These are phyloP conservation scores for Pseudogymnoascus sp. DNA, from an alignment of 2,329 filamentous ascomycete species.

Conservation along the genomic window DNA sequence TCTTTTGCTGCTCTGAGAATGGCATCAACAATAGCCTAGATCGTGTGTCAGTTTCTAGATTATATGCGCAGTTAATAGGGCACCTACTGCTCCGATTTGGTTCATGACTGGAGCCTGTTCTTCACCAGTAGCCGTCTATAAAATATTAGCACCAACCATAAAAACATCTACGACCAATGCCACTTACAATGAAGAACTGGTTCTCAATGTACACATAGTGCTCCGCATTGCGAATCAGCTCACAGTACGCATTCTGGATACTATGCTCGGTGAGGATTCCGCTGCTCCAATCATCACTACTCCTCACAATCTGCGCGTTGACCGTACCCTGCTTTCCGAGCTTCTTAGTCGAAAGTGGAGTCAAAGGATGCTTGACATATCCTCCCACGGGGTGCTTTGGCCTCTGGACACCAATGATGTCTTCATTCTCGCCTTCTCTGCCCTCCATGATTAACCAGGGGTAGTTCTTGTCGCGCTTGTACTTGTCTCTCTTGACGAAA, in stretches of 20 bases:
- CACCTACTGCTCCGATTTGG: conserved; percentile 57
- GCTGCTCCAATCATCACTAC: conserved; percentile 88
- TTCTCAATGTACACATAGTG: conserved; percentile 98
- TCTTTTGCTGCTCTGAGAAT: conserved; percentile 75
- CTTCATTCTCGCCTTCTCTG: conserved; percentile 69
- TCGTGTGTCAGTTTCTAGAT: neutral
- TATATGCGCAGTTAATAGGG: neutral
- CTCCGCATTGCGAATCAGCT: conserved; percentile 78
- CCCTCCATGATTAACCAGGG: conserved; percentile 81
- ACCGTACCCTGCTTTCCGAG: conserved; percentile 62
- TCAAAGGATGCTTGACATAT: conserved; percentile 74
- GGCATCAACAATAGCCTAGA: conserved; percentile 75
- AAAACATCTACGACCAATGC: neutral
- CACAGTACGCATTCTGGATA: conserved; percentile 80
- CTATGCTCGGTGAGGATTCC: conserved; percentile 79
- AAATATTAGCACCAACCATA: conserved; percentile 34
- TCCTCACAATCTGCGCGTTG: conserved; percentile 78
- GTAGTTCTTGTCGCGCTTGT: conserved; percentile 77
- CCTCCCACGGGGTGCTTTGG: conserved; percentile 84
- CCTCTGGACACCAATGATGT: conserved; percentile 79
- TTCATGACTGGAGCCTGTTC: conserved; percentile 82
- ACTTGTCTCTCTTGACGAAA: conserved; percentile 94
- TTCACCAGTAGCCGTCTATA: conserved; percentile 72
- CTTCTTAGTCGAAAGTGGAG: conserved; percentile 60
- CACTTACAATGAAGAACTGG: conserved; percentile 72